These are phyloP conservation scores for Plasmodium coatneyi DNA, from an alignment of 169 alveolate species.

Conservation along the genomic window DNA sequence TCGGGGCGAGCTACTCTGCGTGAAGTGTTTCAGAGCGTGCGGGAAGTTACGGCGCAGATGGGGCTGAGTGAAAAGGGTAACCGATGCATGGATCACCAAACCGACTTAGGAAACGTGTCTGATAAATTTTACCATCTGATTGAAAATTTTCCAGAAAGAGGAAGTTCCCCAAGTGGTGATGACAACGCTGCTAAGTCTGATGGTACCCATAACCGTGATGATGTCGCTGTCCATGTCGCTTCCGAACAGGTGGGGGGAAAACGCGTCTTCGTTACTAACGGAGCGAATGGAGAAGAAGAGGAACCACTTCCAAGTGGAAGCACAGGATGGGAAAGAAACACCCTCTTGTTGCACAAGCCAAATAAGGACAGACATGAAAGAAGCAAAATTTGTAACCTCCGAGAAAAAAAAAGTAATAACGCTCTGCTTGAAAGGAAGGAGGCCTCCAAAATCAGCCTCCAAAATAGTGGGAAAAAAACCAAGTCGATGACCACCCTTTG, in stretches of 20 bases:
- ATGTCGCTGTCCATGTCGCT: neutral
- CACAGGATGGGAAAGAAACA: neutral
- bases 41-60: neutral
- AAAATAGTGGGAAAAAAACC: neutral
- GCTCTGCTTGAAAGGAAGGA: neutral
- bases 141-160: no score
- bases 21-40: neutral
- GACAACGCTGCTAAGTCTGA: neutral
- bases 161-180: neutral
- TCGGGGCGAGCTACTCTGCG: neutral
- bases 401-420: neutral
- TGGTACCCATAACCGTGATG: no score
- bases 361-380: neutral
- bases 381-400: neutral
- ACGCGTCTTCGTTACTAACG: neutral
- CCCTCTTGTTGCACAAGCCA: neutral
- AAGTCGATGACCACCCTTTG: constrained; percentile 6
- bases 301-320: neutral
- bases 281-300: neutral
- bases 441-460: neutral
- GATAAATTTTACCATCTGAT: neutral
- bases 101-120: neutral
- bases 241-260: neutral
- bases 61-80: neutral
- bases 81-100: neutral